Conservation (phyloP, 306 rosid genomes). For the Lotus japonicus region DNA sequence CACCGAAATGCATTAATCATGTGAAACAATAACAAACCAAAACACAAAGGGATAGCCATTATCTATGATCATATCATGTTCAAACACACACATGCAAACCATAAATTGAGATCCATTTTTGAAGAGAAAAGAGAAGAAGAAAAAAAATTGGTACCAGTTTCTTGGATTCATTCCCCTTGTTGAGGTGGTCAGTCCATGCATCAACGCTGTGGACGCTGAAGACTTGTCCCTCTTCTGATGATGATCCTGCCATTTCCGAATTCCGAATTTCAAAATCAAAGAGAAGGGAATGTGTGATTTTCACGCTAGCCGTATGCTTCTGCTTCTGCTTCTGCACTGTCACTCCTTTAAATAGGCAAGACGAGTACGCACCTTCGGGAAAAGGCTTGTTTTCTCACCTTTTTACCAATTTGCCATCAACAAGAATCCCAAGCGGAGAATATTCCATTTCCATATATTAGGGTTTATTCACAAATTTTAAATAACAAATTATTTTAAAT, state of each 20-base stretch:
- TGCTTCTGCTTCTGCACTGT: background rate
- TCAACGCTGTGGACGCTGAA: conserved; percentile 57
- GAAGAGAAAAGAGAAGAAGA: background rate
- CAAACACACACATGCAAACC: background rate
- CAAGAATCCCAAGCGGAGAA: background rate
- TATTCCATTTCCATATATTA: no score
- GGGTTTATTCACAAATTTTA: no score
- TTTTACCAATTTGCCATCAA: conserved; percentile 38
- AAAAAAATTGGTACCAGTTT: conserved; percentile 23
- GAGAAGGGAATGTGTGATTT: background rate
- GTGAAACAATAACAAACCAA: conserved; percentile 4
- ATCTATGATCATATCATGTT: conserved; percentile 1
- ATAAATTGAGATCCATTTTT: conserved; percentile 23
- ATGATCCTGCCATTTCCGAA: conserved; percentile 40
- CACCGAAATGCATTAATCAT: background rate
- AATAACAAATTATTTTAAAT: no score
- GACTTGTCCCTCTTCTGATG: conserved; percentile 68
- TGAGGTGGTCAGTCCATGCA: conserved; percentile 55
- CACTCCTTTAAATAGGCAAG: conserved; percentile 19
- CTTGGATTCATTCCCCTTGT: conserved; percentile 54
- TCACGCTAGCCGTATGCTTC: background rate
- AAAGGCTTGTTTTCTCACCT: background rate
- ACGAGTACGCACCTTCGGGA: background rate
- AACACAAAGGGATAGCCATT: background rate
- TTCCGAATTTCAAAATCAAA: background rate